Evolutionary conservation across 148 eudicot species (phyloP).

Genomic region (Fagopyrum homotropicum): DNA sequence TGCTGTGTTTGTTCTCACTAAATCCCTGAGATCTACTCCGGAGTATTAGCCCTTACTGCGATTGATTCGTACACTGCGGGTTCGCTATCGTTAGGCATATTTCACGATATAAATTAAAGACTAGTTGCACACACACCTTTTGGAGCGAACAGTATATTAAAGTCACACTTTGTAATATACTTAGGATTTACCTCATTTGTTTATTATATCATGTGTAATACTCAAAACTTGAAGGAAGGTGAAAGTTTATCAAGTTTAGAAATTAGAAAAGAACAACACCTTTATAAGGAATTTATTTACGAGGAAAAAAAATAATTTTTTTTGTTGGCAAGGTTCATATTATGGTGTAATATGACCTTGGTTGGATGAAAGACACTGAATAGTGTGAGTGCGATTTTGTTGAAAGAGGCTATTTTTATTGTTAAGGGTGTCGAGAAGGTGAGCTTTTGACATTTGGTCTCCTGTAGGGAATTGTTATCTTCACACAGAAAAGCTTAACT

Average conservation of each 20-base stretch:
- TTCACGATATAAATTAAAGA: too few relatives aligned
- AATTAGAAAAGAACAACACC: slow-evolving; percentile 52
- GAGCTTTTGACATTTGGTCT: slow-evolving; percentile 6
- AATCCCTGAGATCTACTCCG: too few relatives aligned
- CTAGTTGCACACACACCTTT: too few relatives aligned
- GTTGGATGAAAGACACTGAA: slow-evolving; percentile 74
- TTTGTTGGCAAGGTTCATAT: slow-evolving; percentile 79
- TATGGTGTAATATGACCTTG: slow-evolving; percentile 82
- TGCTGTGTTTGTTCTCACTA: too few relatives aligned
- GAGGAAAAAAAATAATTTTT: slow-evolving; percentile 35
- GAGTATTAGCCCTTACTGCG: too few relatives aligned
- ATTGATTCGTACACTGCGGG: too few relatives aligned
- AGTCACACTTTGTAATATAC: background rate
- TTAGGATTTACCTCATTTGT: slow-evolving; percentile 5
- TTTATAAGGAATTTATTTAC: slow-evolving; percentile 33
- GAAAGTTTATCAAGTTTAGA: slow-evolving; percentile 43
- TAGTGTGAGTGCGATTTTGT: slow-evolving; percentile 84
- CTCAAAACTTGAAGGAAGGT: slow-evolving; percentile 45
- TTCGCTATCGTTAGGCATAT: too few relatives aligned
- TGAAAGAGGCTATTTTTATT: slow-evolving; percentile 78
- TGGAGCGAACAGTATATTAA: too few relatives aligned
- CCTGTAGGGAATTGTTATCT: background rate
- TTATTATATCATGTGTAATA: slow-evolving; percentile 49
- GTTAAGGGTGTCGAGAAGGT: slow-evolving; percentile 99
- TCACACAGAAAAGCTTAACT: background rate